Evolutionary conservation across 139 green algal species (phyloP), one percentile per base, ranked within the genome.

Genomic region (Chlamydomonas schloesseri): DNA sequence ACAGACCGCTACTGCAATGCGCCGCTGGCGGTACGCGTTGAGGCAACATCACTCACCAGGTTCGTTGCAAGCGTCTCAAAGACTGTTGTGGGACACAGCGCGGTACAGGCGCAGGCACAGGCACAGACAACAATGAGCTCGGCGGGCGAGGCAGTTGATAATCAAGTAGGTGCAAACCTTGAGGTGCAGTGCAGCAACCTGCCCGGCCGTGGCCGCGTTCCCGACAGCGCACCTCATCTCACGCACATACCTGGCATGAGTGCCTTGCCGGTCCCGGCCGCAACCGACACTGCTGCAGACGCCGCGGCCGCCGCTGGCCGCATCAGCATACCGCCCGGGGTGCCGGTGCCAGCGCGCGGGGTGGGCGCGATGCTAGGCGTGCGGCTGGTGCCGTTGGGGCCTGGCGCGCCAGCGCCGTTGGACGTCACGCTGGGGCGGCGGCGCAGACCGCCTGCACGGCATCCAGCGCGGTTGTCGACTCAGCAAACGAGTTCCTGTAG

Each of bases 51-150:
- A 23, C 73, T 24, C 34, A 74, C 81, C 36, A 71, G 29, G 5
- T 88, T 88, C 23, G 84, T 91, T 28, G 92, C 92, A 57, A 94
- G 82, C 20, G 72, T 84, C 75, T 95, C 90, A n/a, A 95, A 68
- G 24, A 93, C 69, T 0, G 42, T n/a, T n/a, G n/a, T n/a, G n/a
- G 6, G 42, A 5, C 6, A 50, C 42, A 8, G 42, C 42, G 42
- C 42, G 42, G 42, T 8, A 50, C 6, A 50, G 5, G 42, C 42
- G 42, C 6, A 8, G 42, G 42, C 42, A 50, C 42, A 50, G 42
- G 42, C 42, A 50, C 42, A 8, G 8, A 5, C 42, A 50, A 8
- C 42, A n/a, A n/a, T n/a, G n/a, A n/a, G n/a, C n/a, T n/a, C n/a
- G n/a, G n/a, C n/a, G n/a, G n/a, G n/a, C n/a, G n/a, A n/a, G n/a